Base-by-base conservation (phyloP, 2,329 filamentous ascomycete genomes). In the Trichoderma sp. region DNA sequence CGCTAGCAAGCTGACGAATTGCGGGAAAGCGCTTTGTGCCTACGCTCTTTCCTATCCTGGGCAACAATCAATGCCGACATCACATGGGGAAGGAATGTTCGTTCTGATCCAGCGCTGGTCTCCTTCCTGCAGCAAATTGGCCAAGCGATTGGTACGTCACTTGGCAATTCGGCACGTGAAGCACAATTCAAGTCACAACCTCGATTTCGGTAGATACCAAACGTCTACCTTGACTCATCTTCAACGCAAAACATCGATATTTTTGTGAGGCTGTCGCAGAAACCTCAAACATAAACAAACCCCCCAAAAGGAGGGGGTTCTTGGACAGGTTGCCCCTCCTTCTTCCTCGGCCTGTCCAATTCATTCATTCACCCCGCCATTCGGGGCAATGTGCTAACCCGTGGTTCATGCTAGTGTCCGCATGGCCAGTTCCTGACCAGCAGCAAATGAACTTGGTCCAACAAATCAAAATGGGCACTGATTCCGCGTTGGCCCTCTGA, bases 301-400 rank as follows among this genome's bases (percentile, higher is more conserved):
- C 19, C 10, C n/a, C 30, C 14, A 43, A 55, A 21, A 56, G 39
- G 56, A 60, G 57, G 47, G 45, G 21, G 43, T 51, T 30, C 43
- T 28, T 34, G 1, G 43, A 56, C 61, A 19, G 17, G 26, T 19
- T 48, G n/a, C 52, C 61, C 61, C 50, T 56, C 60, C 21, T 47
- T 55, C 28, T 63, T 14, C 19, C 34, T 39, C 34, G 34, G 34
- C 34, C 34, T 9, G 34, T 39, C 34, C 34, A 39, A 39, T 48
- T 56, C 21, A 34, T 26, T 24, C 41, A 45, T 57, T 57, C 54
- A 44, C 57, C 57, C 57, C 58, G 48, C 59, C 59, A 62, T 54
- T 24, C 48, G 41, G 14, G 39, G 39, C 28, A 19, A 24, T 10
- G 21, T 30, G 15, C 14, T 24, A 26, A 34, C 26, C 34, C 26